Evolutionary conservation across 1,284 basidiomycete species (phyloP), one percentile per base, ranked within the genome.

Genomic region (Tetrapyrgos nigripes): DNA sequence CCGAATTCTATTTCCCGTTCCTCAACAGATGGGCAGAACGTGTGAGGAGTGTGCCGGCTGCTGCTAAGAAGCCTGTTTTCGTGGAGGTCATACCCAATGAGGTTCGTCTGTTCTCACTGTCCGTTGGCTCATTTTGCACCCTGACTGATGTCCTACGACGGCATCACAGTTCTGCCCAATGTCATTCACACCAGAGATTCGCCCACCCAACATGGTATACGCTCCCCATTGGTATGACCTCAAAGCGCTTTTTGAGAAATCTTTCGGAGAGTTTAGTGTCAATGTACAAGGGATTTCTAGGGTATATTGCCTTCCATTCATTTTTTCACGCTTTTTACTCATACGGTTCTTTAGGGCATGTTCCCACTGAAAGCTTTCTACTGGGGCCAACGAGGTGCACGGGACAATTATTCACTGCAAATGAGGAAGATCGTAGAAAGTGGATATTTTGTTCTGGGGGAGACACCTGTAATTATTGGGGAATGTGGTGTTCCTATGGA

Each of bases 161-260:
- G 49, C 29, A 17, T 10, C 53, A n/a, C 57, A 93, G 91, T 92
- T 89, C 65, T 94, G 92, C 68, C 92, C 94, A 0, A 59, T 78
- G 1, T 86, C 87, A 0, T 96, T 92, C 89, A 91, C 87, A 0
- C 65, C 77, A 24, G 83, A 87, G 45, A 76, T 81, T 35, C 84
- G 85, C 44, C 81, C 90, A 4, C 69, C 78, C 0, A 92, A 94
- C 64, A 87, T 97, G 82, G 87, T 97, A 4, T 96, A 87, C 66
- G 89, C 93, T 0, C 95, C 96, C 1, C 96, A 98, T 69, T 97
- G 94, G 94, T 92, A 98, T 67, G 96, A 97, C 70, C 80, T 98
- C 6, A 88, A 95, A 60, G 84, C 87, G 3, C 78, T 98, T 27
- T 97, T 97, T 74, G 76, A 77, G 27, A 97, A 97, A 72, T 79